A percentile compares a stretch with the other conserved stretches of the same genome.
These are phyloP conservation scores for Diaporthe destruens DNA, from an alignment of 2,329 filamentous ascomycete species.

Conservation along the genomic window DNA sequence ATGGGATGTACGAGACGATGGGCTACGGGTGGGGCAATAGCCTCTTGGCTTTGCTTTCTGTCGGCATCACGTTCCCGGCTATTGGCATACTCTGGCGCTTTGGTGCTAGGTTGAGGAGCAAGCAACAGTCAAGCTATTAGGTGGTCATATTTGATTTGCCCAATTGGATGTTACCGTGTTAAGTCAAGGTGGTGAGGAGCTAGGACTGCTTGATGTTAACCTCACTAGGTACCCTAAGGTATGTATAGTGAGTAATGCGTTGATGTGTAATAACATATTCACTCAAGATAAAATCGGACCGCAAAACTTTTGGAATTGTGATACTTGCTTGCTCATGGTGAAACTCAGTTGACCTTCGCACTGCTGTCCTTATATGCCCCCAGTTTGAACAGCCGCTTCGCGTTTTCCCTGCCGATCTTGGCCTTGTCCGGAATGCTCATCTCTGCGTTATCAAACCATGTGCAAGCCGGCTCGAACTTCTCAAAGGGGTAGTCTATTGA, in stretches of 20 bases:
- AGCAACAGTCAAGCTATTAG: slow-evolving; percentile 41
- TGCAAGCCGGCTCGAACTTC: slow-evolving; percentile 56
- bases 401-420: slow-evolving; percentile 60
- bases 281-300: too few relatives aligned
- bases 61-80: slow-evolving; percentile 52
- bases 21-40: slow-evolving; percentile 57
- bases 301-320: too few relatives aligned
- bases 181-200: too few relatives aligned
- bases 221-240: too few relatives aligned
- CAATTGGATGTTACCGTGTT: too few relatives aligned
- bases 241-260: too few relatives aligned
- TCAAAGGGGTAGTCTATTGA: slow-evolving; percentile 67
- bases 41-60: slow-evolving; percentile 50
- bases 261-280: too few relatives aligned
- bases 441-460: slow-evolving; percentile 51
- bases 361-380: slow-evolving; percentile 44
- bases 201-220: too few relatives aligned
- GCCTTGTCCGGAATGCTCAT: slow-evolving; percentile 48
- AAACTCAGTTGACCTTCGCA: slow-evolving; percentile 3
- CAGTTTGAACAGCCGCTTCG: slow-evolving; percentile 57
- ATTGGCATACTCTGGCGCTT: slow-evolving; percentile 57
- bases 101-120: slow-evolving; percentile 51
- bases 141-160: neutral
- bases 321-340: too few relatives aligned
- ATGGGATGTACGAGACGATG: slow-evolving; percentile 52